phyloP scores from a whole-genome alignment of 768 basidiomycete species.

The Tylopilus plumbeoviolaceoides region DNA sequence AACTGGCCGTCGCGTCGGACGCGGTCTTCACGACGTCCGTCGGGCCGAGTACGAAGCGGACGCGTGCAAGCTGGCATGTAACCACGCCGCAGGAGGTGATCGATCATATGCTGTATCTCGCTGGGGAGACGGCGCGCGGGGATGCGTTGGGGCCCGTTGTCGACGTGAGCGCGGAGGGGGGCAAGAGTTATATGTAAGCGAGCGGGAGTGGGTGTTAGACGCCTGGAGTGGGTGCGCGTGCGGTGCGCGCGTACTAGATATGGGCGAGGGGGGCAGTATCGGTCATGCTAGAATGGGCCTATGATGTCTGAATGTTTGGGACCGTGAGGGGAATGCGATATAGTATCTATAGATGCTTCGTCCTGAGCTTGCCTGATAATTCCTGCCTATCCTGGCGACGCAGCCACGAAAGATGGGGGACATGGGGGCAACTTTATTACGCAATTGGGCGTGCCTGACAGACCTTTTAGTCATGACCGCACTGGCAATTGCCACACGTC shows the following conservation, averaged over 20 bases:
- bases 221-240: neutral
- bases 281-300: neutral
- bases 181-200: slow-evolving; percentile 20
- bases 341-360: neutral
- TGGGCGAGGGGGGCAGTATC: neutral
- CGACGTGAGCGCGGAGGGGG: neutral
- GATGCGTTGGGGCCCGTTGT: neutral
- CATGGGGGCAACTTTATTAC: too few relatives aligned
- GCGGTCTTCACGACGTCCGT: slow-evolving; percentile 89
- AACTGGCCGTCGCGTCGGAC: slow-evolving; percentile 62
- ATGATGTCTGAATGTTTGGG: neutral
- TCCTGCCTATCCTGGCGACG: too few relatives aligned
- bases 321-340: neutral
- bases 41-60: slow-evolving; percentile 86
- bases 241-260: neutral
- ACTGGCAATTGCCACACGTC: too few relatives aligned
- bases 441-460: too few relatives aligned
- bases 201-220: neutral
- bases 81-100: slow-evolving; percentile 85
- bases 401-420: too few relatives aligned
- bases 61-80: slow-evolving; percentile 89
- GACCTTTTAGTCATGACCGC: too few relatives aligned
- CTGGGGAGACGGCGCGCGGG: slow-evolving; percentile 31
- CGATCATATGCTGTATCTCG: slow-evolving; percentile 68
- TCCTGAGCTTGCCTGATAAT: too few relatives aligned